phyloP scores from a whole-genome alignment of 2,329 filamentous ascomycete genomes.

The Diaporthe citriasiana region DNA sequence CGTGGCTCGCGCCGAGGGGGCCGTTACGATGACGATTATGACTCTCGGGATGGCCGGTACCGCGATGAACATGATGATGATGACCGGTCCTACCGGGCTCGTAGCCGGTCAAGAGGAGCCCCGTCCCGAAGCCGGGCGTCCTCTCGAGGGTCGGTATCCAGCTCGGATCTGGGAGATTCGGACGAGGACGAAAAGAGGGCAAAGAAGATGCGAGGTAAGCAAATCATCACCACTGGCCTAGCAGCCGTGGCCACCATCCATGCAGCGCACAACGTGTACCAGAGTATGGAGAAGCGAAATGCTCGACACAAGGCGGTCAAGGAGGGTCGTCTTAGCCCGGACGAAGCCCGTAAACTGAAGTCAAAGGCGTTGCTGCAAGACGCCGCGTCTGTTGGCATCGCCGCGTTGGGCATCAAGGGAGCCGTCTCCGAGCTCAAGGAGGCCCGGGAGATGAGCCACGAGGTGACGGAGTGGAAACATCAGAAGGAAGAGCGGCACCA shows the following conservation, averaged over 20 bases:
- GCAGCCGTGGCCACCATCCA: slow-evolving; percentile 73
- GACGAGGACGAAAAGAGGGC: slow-evolving; percentile 68
- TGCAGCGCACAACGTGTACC: slow-evolving; percentile 70
- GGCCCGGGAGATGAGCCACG: slow-evolving; percentile 63
- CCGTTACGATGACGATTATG: slow-evolving; percentile 59
- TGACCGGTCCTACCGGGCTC: slow-evolving; percentile 57
- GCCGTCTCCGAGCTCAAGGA: slow-evolving; percentile 70
- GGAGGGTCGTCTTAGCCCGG: slow-evolving; percentile 65
- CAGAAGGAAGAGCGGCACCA: slow-evolving; percentile 66
- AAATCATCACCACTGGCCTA: slow-evolving; percentile 69
- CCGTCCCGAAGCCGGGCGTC: slow-evolving; percentile 50
- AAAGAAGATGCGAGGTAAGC: slow-evolving; percentile 74
- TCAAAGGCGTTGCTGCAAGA: slow-evolving; percentile 70
- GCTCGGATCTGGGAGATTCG: slow-evolving; percentile 70
- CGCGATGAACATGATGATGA: slow-evolving; percentile 64
- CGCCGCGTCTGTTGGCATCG: slow-evolving; percentile 70
- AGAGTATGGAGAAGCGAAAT: slow-evolving; percentile 70
- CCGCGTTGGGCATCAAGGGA: slow-evolving; percentile 70
- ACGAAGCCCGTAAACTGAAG: slow-evolving; percentile 70
- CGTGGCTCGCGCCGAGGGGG: slow-evolving; percentile 46
- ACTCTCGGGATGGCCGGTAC: slow-evolving; percentile 55
- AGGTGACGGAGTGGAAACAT: slow-evolving; percentile 63
- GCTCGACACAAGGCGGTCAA: slow-evolving; percentile 66
- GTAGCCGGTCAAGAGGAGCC: slow-evolving; percentile 56
- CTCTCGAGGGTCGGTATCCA: slow-evolving; percentile 63